Percentiles rank a stretch among this genome's conserved stretches.
phyloP scores from a whole-genome alignment of 371 early-diverging fungal species.

The Mucor velutinosus region DNA sequence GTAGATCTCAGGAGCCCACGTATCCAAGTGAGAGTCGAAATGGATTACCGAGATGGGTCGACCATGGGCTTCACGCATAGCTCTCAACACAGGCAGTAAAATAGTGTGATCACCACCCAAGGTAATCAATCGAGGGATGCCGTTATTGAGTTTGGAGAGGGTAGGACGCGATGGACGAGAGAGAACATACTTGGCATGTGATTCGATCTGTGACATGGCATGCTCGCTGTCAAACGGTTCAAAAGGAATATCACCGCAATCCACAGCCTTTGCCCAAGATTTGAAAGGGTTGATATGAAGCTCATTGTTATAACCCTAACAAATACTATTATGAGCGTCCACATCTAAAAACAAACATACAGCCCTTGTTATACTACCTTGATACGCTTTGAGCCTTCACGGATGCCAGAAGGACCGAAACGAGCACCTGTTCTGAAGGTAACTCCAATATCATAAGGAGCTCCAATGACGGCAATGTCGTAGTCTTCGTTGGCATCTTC shows the following conservation, averaged over 20 bases:
- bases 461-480: constrained; percentile 53
- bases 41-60: constrained; percentile 51
- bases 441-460: constrained; percentile 53
- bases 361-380: constrained; percentile 20
- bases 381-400: constrained; percentile 48
- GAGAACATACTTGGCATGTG: constrained; percentile 36
- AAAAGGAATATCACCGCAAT: constrained; percentile 56
- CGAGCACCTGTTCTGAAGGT: constrained; percentile 54
- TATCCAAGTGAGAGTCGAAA: constrained; percentile 56
- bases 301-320: constrained; percentile 42
- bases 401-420: constrained; percentile 54
- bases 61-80: constrained; percentile 39
- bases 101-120: constrained; percentile 54
- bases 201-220: constrained; percentile 48
- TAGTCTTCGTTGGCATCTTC: constrained; percentile 38
- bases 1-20: constrained; percentile 49
- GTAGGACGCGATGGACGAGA: constrained; percentile 32
- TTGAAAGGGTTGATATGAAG: constrained; percentile 43
- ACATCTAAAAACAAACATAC: not conserved
- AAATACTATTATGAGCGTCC: not conserved
- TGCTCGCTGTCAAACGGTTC: constrained; percentile 48
- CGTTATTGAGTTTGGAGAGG: not conserved
- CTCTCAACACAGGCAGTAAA: constrained; percentile 43
- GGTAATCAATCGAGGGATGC: constrained; percentile 42
- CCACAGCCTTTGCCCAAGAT: constrained; percentile 52